These are phyloP conservation scores for Wickerhamomyces chaumierensis DNA, from an alignment of 805 yeast species.

Conservation along the genomic window DNA sequence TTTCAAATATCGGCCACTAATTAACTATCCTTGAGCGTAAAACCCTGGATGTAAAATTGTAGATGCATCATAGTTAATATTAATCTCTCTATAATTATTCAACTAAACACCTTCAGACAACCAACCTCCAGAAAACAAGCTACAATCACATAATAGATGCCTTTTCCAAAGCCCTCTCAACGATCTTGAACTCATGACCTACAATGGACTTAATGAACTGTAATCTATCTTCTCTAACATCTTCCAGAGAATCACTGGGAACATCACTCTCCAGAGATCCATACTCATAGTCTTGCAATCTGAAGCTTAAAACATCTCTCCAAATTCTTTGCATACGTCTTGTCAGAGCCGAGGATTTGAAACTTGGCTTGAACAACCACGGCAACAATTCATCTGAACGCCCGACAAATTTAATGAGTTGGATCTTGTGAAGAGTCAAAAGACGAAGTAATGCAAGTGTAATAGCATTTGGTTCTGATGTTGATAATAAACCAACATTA, in stretches of 20 bases:
- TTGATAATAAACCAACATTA: background rate
- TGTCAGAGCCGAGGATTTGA: background rate
- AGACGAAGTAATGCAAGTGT: background rate
- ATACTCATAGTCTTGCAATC: background rate
- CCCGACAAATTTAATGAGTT: background rate
- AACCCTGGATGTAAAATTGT: no score
- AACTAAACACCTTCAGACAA: no score
- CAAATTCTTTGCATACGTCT: background rate
- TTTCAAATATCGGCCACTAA: no score
- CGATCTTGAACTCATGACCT: background rate
- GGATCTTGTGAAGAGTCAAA: background rate
- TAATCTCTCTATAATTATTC: no score
- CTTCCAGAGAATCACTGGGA: background rate
- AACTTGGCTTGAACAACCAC: background rate
- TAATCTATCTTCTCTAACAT: background rate
- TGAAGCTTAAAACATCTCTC: background rate
- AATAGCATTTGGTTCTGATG: background rate
- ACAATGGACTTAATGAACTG: background rate
- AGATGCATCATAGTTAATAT: no score
- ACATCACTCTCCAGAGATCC: no score
- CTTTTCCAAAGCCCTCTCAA: background rate
- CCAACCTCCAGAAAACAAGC: no score
- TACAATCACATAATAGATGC: background rate
- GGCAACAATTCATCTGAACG: background rate
- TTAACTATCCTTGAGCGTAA: no score